Evolutionary conservation across 2,329 filamentous ascomycete species (phyloP).

Genomic region (Fusarium buharicum): DNA sequence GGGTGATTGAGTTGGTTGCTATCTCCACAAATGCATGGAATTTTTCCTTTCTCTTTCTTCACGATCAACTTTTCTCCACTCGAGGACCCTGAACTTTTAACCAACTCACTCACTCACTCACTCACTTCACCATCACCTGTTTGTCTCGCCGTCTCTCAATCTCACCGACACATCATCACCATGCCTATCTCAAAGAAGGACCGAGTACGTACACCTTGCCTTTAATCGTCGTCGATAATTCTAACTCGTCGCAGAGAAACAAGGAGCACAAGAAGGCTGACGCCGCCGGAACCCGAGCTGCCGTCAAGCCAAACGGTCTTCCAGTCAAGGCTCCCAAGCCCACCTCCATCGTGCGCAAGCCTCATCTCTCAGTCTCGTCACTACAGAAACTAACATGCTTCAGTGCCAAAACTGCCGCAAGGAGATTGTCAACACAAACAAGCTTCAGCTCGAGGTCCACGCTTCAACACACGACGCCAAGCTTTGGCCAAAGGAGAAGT

Average conservation of each 20-base stretch:
- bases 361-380: too few species aligned
- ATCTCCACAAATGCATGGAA: conserved; percentile 9
- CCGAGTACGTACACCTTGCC: conserved; percentile 22
- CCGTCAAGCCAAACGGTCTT: conserved; percentile 65
- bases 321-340: conserved; percentile 64
- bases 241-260: conserved; percentile 51
- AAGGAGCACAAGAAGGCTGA: conserved; percentile 67
- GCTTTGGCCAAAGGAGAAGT: conserved; percentile 67
- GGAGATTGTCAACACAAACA: conserved; percentile 63
- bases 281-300: conserved; percentile 62
- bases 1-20: background rate
- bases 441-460: conserved; percentile 63
- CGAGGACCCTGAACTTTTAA: conserved; percentile 15
- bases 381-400: background rate
- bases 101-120: background rate
- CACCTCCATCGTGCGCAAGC: conserved; percentile 40
- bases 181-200: conserved; percentile 49
- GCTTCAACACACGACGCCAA: conserved; percentile 61
- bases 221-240: background rate
- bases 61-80: conserved; percentile 4
- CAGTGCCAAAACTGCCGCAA: conserved; percentile 63
- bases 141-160: background rate
- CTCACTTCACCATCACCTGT: background rate
- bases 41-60: conserved; percentile 31
- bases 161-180: background rate